phyloP scores from a whole-genome alignment of 257 asterid genomes.

The Solanum pinnatisectum region DNA sequence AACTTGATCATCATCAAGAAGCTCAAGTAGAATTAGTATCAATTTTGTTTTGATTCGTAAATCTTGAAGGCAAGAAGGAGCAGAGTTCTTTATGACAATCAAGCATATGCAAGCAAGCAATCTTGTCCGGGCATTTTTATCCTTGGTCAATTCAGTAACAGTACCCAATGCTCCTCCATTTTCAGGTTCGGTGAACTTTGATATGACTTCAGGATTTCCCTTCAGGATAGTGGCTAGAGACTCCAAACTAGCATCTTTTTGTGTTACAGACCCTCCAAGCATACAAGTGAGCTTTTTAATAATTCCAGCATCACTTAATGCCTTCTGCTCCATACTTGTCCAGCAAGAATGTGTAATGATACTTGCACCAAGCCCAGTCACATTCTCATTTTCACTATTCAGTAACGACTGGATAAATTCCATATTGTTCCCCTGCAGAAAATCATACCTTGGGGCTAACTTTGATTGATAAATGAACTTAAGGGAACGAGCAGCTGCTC shows the following conservation, averaged over 20 bases:
- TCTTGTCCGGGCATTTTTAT: slow-evolving; percentile 72
- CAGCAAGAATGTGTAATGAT: slow-evolving; percentile 80
- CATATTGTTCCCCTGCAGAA: slow-evolving; percentile 54
- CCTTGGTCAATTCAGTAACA: slow-evolving; percentile 61
- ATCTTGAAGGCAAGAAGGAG: slow-evolving; percentile 51
- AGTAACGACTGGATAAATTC: slow-evolving; percentile 61
- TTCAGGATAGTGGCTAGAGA: slow-evolving; percentile 63
- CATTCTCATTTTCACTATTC: slow-evolving; percentile 71
- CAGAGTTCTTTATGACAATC: slow-evolving; percentile 56
- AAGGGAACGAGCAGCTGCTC: slow-evolving; percentile 89
- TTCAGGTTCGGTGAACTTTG: slow-evolving; percentile 55
- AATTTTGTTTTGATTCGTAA: slow-evolving; percentile 42
- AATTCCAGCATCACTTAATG: slow-evolving; percentile 66
- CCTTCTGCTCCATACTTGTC: slow-evolving; percentile 61
- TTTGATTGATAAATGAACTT: slow-evolving; percentile 87
- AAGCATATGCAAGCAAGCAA: slow-evolving; percentile 76
- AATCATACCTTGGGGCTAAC: slow-evolving; percentile 72
- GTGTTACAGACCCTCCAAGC: slow-evolving; percentile 70
- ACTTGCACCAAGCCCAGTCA: slow-evolving; percentile 84
- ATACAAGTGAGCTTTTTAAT: slow-evolving; percentile 57
- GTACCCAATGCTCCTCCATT: slow-evolving; percentile 54
- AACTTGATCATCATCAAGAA: slow-evolving; percentile 88
- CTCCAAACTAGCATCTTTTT: slow-evolving; percentile 85
- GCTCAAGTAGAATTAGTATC: slow-evolving; percentile 59
- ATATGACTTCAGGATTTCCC: slow-evolving; percentile 61